Evolutionary conservation across 768 basidiomycete genomes (phyloP).

Genomic region (Trametes meyenii): DNA sequence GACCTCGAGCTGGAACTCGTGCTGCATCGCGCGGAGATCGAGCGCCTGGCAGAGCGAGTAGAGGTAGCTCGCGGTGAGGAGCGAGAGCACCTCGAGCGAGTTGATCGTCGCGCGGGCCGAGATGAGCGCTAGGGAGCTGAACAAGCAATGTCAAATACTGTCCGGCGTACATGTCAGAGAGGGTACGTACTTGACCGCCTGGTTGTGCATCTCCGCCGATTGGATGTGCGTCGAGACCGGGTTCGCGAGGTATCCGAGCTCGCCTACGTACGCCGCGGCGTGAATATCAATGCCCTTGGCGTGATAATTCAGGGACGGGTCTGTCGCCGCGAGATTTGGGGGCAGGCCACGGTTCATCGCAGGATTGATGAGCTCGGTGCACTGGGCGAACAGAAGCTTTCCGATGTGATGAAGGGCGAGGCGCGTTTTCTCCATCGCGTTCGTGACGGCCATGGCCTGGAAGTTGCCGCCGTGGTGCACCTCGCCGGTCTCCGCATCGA

Average conservation of each 20-base stretch:
- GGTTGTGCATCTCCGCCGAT: slow-evolving; percentile 91
- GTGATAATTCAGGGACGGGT: slow-evolving; percentile 82
- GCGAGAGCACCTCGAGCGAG: slow-evolving; percentile 76
- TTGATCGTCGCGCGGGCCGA: slow-evolving; percentile 80
- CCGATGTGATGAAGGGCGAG: slow-evolving; percentile 53
- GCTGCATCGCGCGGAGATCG: slow-evolving; percentile 77
- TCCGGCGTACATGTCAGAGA: background rate
- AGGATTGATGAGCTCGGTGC: slow-evolving; percentile 78
- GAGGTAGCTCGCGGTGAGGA: slow-evolving; percentile 75
- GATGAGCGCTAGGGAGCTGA: slow-evolving; percentile 79
- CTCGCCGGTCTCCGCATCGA: slow-evolving; percentile 65
- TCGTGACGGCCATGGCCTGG: slow-evolving; percentile 85
- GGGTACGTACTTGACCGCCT: slow-evolving; percentile 77
- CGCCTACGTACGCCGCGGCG: slow-evolving; percentile 77
- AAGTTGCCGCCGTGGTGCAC: slow-evolving; percentile 89
- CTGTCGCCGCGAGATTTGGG: slow-evolving; percentile 76
- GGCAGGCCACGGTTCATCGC: slow-evolving; percentile 83
- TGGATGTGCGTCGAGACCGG: slow-evolving; percentile 86
- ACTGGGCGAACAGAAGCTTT: slow-evolving; percentile 53
- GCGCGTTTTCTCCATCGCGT: slow-evolving; percentile 87
- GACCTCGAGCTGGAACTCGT: slow-evolving; percentile 59
- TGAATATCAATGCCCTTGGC: slow-evolving; percentile 87
- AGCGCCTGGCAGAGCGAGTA: slow-evolving; percentile 85
- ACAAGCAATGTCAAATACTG: slow-evolving; percentile 21
- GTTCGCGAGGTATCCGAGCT: slow-evolving; percentile 81